Conservation (phyloP, 2,329 filamentous ascomycete genomes). For the Penicillium sp. region DNA sequence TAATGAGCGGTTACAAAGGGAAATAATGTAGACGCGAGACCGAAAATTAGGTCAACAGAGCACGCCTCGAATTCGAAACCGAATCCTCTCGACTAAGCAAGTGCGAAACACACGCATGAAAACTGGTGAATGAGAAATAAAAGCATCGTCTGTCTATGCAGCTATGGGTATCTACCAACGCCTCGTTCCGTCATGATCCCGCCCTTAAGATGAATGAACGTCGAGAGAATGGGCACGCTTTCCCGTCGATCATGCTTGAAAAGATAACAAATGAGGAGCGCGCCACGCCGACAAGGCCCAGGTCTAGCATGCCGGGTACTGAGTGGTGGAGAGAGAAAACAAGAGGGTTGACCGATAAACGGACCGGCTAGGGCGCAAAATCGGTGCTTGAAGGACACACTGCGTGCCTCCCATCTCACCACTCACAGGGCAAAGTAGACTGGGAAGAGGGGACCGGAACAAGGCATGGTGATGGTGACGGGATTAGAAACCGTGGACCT, state of each 20-base stretch:
- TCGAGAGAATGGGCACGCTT: conserved; percentile 22
- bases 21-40: conserved; percentile 16
- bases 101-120: conserved; percentile 11
- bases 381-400: conserved; percentile 26
- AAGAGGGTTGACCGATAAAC: conserved; percentile 22
- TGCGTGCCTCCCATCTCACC: conserved; percentile 36
- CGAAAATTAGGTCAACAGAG: conserved; percentile 9
- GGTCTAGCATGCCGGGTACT: conserved; percentile 30
- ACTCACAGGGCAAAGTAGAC: conserved; percentile 36
- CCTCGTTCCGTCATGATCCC: conserved; percentile 41
- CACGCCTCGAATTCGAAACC: conserved; percentile 11
- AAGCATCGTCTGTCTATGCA: conserved; percentile 31
- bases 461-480: conserved; percentile 33
- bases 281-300: conserved; percentile 31
- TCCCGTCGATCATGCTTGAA: conserved; percentile 21
- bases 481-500: conserved; percentile 53
- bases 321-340: conserved; percentile 22
- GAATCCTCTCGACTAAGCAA: conserved; percentile 13
- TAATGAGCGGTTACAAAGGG: conserved; percentile 4
- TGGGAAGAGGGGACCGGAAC: conserved; percentile 44
- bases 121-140: conserved; percentile 15
- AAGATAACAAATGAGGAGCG: conserved; percentile 16
- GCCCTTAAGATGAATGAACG: conserved; percentile 26
- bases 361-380: conserved; percentile 18
- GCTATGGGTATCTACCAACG: conserved; percentile 44